phyloP scores from a whole-genome alignment of 164 flowering plant species.

The Magnolia sinica region DNA sequence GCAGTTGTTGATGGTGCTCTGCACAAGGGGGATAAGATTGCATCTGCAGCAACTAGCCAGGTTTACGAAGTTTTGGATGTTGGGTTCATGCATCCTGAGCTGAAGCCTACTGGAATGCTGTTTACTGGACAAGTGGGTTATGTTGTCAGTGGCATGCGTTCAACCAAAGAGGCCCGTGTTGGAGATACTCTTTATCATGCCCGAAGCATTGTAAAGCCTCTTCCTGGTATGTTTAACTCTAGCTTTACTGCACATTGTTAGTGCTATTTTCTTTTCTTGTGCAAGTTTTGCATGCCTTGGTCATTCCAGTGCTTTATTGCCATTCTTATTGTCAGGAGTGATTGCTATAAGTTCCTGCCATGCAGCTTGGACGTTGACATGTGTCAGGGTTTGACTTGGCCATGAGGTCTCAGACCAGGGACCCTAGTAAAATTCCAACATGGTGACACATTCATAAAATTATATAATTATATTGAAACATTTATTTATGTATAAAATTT shows the following conservation, averaged over 20 bases:
- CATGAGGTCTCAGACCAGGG: neutral
- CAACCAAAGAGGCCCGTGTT: slow-evolving; percentile 92
- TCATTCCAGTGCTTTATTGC: neutral
- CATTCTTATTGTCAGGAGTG: neutral
- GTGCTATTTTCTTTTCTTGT: neutral
- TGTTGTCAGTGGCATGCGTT: slow-evolving; percentile 90
- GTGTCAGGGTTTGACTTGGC: neutral
- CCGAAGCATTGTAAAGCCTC: slow-evolving; percentile 57
- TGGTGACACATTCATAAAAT: no score
- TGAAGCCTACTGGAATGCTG: slow-evolving; percentile 75
- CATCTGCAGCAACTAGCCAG: slow-evolving; percentile 81
- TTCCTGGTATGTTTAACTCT: slow-evolving; percentile 56
- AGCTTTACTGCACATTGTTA: neutral
- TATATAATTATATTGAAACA: no score
- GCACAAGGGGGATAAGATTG: slow-evolving; percentile 80
- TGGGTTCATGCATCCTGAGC: slow-evolving; percentile 97
- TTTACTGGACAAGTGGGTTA: slow-evolving; percentile 95
- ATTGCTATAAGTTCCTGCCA: neutral
- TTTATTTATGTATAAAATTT: no score
- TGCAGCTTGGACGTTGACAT: neutral
- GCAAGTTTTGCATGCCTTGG: neutral
- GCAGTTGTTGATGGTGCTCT: slow-evolving; percentile 93
- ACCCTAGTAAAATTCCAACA: neutral
- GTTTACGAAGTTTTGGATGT: slow-evolving; percentile 79
- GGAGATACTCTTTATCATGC: slow-evolving; percentile 80